Evolutionary conservation across 1,139 yeast species (phyloP), one percentile per base, ranked within the genome.

Genomic region (Pichia sp.): DNA sequence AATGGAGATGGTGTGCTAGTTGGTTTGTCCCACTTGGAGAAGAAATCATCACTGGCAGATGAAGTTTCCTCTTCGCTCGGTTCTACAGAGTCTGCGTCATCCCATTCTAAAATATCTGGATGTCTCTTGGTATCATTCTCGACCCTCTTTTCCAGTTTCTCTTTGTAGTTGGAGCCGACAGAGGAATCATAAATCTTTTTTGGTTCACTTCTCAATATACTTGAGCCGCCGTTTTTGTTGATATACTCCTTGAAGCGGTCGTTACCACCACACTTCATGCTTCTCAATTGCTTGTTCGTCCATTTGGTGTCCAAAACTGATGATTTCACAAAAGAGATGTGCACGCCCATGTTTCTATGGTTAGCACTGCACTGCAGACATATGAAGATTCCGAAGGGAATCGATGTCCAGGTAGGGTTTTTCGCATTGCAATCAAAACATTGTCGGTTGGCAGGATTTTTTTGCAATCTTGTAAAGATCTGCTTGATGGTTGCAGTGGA

Each of bases 321-420:
- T 37, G 96, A 88, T 66, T 91, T 88, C 47, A 93, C 98, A 71
- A 93, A 93, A 36, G 97, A 86, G 60, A 93, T 85, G 68, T 93
- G 99, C 47, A 91, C 98, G 50, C 99, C 99, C 66, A 93, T 74
- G 52, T 96, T 95, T 69, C 99, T 82, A 70, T 93, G 99, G 55
- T 86, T 81, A n/a, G 97, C 96, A 55, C 97, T 95, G 70, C 98
- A 93, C 66, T 91, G 96, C 53, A 91, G 79, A 70, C 98, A 93
- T 60, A 93, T 77, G 70, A 91, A 85, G 51, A 93, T 90, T 53
- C 98, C 98, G 66, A 89, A 90, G 56, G 95, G 95, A 47, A 96
- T 96, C 26, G 96, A 88, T 3, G 98, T 95, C 99, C 99, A 93
- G 50, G 96, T 96, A 28, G 99, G 98, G 69, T 91, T 91, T 61